Evolutionary conservation across 495 filamentous ascomycete genomes (phyloP).

Genomic region (Penicillium maclennaniae): DNA sequence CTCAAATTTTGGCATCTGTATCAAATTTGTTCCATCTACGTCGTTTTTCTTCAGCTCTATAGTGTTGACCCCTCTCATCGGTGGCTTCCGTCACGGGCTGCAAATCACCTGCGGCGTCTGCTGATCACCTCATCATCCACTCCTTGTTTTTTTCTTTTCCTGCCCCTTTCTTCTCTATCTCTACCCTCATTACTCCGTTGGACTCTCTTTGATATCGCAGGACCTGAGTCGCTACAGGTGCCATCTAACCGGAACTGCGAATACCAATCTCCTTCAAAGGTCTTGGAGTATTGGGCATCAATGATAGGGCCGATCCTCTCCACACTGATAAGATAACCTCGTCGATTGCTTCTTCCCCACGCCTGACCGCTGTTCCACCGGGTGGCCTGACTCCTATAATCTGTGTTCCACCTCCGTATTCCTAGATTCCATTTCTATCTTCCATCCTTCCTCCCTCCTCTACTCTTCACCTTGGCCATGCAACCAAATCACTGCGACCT

Average conservation of each 20-base stretch:
- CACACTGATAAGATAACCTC: slow-evolving; percentile 29
- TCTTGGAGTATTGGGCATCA: slow-evolving; percentile 23
- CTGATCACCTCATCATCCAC: slow-evolving; percentile 27
- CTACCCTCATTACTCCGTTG: background rate
- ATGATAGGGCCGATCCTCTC: slow-evolving; percentile 21
- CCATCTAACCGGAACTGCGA: background rate
- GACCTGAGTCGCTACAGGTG: background rate
- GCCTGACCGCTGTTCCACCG: slow-evolving; percentile 29
- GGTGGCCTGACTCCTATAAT: slow-evolving; percentile 22
- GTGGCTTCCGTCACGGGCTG: slow-evolving; percentile 19
- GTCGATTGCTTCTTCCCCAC: slow-evolving; percentile 16
- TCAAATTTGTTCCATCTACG: background rate
- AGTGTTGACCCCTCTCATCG: slow-evolving; percentile 5
- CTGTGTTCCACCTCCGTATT: slow-evolving; percentile 4
- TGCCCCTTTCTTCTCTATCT: slow-evolving; percentile 6
- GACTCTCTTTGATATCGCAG: background rate
- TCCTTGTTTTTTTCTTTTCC: slow-evolving; percentile 2
- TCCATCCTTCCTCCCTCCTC: slow-evolving; percentile 4
- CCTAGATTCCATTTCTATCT: slow-evolving; percentile 14
- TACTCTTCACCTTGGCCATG: slow-evolving; percentile 25
- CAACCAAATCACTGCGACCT: slow-evolving; percentile 47
- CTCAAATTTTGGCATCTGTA: slow-evolving; percentile 5
- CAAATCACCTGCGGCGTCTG: slow-evolving; percentile 27
- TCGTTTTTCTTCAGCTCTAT: background rate
- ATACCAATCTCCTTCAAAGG: background rate